Evolutionary conservation across 805 yeast genomes (phyloP).

Genomic region (Tetrapisispora iriomotensis): DNA sequence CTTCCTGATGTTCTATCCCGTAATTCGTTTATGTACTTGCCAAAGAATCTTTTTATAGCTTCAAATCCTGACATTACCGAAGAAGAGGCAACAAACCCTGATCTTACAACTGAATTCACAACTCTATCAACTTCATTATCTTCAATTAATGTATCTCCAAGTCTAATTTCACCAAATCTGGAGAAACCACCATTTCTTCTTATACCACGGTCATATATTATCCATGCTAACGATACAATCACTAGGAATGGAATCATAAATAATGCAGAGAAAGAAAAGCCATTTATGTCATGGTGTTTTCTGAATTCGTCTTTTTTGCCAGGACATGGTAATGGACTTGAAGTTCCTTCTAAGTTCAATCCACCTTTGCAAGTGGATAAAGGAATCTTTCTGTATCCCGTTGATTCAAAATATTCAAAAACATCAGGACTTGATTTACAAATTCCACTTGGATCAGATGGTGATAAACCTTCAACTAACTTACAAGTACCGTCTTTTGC

Average conservation of each 20-base stretch:
- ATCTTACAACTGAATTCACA: conserved; percentile 48
- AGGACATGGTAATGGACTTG: conserved; percentile 69
- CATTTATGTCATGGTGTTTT: conserved; percentile 44
- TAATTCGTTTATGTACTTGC: conserved; percentile 8
- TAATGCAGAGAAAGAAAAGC: conserved; percentile 43
- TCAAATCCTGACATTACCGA: conserved; percentile 23
- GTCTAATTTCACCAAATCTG: conserved; percentile 75
- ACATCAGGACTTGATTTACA: conserved; percentile 46
- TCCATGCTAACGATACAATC: conserved; percentile 49
- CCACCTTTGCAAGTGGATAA: conserved; percentile 83
- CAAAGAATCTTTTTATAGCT: conserved; percentile 9
- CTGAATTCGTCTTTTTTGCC: conserved; percentile 64
- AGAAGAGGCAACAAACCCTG: conserved; percentile 44
- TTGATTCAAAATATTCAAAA: conserved; percentile 72
- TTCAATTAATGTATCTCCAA: conserved; percentile 65
- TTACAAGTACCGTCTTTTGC: conserved; percentile 76
- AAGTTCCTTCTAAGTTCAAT: conserved; percentile 47
- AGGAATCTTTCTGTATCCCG: conserved; percentile 86
- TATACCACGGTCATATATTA: conserved; percentile 73
- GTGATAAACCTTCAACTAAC: conserved; percentile 62
- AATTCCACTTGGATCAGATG: conserved; percentile 51
- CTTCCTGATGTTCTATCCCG: conserved; percentile 23
- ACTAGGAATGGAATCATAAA: conserved; percentile 46
- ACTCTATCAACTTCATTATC: conserved; percentile 50
- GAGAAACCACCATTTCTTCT: conserved; percentile 68